Evolutionary conservation across 2,329 filamentous ascomycete genomes (phyloP).

Genomic region (Aspergillus ustus): DNA sequence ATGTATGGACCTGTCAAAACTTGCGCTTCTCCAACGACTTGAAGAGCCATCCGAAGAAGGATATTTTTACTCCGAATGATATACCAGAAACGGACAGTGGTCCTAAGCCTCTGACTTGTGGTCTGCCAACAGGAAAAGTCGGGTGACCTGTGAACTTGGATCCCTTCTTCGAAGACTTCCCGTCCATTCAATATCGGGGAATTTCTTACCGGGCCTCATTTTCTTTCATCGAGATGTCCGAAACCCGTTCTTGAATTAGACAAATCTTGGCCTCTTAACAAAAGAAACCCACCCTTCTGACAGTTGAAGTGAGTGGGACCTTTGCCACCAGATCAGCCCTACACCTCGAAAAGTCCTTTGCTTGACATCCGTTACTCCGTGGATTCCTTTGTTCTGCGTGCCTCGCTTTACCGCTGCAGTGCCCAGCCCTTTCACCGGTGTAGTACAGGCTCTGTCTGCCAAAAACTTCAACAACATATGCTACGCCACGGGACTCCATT

Average conservation of each 20-base stretch:
- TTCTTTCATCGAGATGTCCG: not conserved
- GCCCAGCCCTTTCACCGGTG: not conserved
- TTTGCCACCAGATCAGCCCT: not conserved
- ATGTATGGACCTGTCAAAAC: not conserved
- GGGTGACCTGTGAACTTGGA: not conserved
- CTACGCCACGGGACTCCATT: not conserved
- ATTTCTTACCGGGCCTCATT: not conserved
- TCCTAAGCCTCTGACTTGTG: not conserved
- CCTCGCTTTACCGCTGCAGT: not conserved
- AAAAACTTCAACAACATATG: not conserved
- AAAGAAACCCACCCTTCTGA: not conserved
- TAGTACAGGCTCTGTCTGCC: not conserved
- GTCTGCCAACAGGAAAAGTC: not conserved
- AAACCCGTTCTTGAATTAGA: not conserved
- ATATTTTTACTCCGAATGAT: not conserved
- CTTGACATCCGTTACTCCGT: not conserved
- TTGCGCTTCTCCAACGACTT: not conserved
- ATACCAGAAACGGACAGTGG: not conserved
- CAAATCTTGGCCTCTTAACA: not conserved
- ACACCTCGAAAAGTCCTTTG: not conserved
- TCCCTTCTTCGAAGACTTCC: not conserved
- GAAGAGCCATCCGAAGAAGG: not conserved
- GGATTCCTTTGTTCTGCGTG: not conserved
- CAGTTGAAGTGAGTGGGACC: not conserved
- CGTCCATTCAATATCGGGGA: not conserved